Conservation (phyloP, 345 rosid species). For the Carallia pectinifolia region DNA sequence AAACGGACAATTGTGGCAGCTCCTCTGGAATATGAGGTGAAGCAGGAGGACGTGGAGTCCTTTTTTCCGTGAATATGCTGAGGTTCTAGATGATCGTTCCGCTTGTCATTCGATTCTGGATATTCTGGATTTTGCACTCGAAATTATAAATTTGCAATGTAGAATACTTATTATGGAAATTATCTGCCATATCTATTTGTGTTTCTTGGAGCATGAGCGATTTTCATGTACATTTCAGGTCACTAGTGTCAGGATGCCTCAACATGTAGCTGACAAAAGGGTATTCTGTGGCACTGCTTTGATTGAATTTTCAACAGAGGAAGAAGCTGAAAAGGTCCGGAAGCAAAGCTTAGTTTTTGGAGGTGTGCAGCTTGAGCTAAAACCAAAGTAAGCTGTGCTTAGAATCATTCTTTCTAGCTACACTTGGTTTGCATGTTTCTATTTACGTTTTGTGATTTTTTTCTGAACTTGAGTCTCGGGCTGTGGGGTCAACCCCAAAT, state of each 20-base stretch:
- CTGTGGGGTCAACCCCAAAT: too few species aligned
- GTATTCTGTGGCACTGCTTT: constrained; percentile 80
- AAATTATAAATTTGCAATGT: too few species aligned
- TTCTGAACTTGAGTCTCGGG: too few species aligned
- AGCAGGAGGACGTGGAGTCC: constrained; percentile 65
- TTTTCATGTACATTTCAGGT: constrained; percentile 44
- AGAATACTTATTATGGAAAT: background rate
- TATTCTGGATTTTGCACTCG: background rate
- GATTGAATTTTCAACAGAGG: constrained; percentile 76
- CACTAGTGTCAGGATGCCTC: constrained; percentile 87
- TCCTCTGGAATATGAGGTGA: constrained; percentile 57
- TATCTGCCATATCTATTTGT: background rate
- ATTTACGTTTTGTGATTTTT: too few species aligned
- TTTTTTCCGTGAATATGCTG: constrained; percentile 65
- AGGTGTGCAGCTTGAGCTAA: constrained; percentile 65
- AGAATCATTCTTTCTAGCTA: background rate
- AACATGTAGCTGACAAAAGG: constrained; percentile 67
- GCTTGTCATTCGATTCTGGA: background rate
- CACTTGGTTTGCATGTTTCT: background rate
- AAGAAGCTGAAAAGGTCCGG: constrained; percentile 62
- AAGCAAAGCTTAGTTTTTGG: constrained; percentile 57
- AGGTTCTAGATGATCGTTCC: constrained; percentile 39
- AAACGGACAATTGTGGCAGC: constrained; percentile 71
- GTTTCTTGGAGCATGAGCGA: background rate
- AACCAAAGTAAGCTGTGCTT: constrained; percentile 61